These are phyloP conservation scores for Marasmius oreades DNA, from an alignment of 1,284 basidiomycete species.

Conservation along the genomic window DNA sequence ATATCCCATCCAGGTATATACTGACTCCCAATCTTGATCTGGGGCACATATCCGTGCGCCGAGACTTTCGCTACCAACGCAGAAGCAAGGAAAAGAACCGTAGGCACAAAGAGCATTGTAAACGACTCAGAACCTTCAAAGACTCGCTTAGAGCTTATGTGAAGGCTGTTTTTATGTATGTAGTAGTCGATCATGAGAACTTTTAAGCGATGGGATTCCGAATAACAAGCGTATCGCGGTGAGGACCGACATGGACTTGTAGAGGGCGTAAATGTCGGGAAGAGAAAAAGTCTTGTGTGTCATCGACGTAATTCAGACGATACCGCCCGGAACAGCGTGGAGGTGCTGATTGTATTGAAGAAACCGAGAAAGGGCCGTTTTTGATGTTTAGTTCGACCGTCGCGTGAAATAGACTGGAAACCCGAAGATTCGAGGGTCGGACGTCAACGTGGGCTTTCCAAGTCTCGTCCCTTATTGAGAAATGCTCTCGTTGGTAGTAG, in stretches of 20 bases:
- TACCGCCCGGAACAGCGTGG: too few species aligned
- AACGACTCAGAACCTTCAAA: neutral
- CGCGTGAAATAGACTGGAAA: too few species aligned
- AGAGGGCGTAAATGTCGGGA: neutral
- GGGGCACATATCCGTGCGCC: slow-evolving; percentile 22
- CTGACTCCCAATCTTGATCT: slow-evolving; percentile 20
- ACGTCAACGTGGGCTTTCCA: too few species aligned
- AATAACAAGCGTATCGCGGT: neutral
- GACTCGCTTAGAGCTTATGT: too few species aligned
- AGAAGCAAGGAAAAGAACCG: slow-evolving; percentile 10
- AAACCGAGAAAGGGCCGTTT: neutral
- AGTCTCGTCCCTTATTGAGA: too few species aligned
- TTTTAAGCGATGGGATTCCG: neutral
- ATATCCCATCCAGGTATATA: slow-evolving; percentile 21
- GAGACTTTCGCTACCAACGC: slow-evolving; percentile 13
- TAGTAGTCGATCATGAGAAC: neutral
- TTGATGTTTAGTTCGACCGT: neutral
- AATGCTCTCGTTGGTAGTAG: too few species aligned
- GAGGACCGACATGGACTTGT: too few species aligned
- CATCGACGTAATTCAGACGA: too few species aligned
- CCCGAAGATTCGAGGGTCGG: too few species aligned
- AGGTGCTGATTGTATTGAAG: neutral
- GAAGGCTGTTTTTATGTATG: neutral
- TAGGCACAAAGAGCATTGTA: neutral
- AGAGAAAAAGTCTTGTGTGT: neutral